Base-by-base conservation (phyloP, 306 rosid genomes). In the Leucaena leucocephala region DNA sequence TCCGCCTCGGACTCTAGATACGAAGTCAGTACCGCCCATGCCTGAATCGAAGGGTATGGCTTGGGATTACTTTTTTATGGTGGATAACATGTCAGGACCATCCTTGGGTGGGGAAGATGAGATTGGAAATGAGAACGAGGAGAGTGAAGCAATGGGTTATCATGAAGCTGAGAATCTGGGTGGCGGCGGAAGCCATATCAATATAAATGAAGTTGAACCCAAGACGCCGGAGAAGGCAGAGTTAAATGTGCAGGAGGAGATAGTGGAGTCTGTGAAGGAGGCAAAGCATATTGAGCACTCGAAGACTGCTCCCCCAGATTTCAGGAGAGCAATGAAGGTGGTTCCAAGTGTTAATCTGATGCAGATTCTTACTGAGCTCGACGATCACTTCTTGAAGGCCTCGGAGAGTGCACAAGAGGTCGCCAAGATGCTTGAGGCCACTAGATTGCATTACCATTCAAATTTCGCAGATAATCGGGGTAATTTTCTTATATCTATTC, bases 391-490 rank as follows among this genome's bases (percentile, higher is more conserved):
- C 78, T 68, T 93, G 22, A 87, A 76, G 84, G 90, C 97, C 57
- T 91, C 92, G 0, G 85, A 91, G 75, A 80, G 95, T 81, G 95
- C 97, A 49, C 94, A 88, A 13, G 95, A 85, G 81, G 98, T 93
- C 76, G 85, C 87, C 16, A 91, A 87, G 84, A 84, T 91, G 95
- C 93, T 93, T 13, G 98, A 93, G 78, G 97, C 97, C 33, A 93
- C 98, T 79, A 90, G 98, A 75, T 79, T 93, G 86, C 98, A 91
- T 78, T 91, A 91, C 70, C 98, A 93, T 85, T 91, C 98, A 43
- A 93, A 91, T 87, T 93, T 93, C 7, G 98, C 97, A 0, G 98
- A 93, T 80, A 90, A 88, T 84, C 81, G 92, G 62, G 98, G 98
- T 92, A 83, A 71, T 33, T 78, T 19, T 6, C 44, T 76, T 35